Conservation (phyloP, 1,284 basidiomycete species). For the Gyrodon tennesseensis region DNA sequence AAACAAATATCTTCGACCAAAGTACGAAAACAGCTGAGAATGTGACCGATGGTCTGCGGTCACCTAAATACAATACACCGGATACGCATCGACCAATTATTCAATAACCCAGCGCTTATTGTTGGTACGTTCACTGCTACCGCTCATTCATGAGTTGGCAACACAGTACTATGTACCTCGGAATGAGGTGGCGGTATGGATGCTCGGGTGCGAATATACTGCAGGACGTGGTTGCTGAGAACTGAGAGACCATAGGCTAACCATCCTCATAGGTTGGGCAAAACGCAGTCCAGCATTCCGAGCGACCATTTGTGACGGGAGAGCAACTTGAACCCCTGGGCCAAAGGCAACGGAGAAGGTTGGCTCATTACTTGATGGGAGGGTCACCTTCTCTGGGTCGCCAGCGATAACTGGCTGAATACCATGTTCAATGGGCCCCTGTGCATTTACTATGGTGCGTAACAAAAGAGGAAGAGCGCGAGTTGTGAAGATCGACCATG, state of each 20-base stretch:
- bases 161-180: slow-evolving; percentile 12
- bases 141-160: slow-evolving; percentile 31
- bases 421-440: slow-evolving; percentile 54
- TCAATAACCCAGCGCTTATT: slow-evolving; percentile 58
- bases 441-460: slow-evolving; percentile 53
- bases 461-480: slow-evolving; percentile 4
- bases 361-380: slow-evolving; percentile 57
- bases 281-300: slow-evolving; percentile 50
- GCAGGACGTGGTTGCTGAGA: slow-evolving; percentile 7
- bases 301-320: slow-evolving; percentile 49
- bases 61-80: background rate
- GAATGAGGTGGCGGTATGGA: slow-evolving; percentile 13
- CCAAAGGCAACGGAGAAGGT: slow-evolving; percentile 58
- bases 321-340: slow-evolving; percentile 45
- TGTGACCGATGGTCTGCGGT: background rate
- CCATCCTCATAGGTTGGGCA: slow-evolving; percentile 37
- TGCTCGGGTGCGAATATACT: slow-evolving; percentile 3
- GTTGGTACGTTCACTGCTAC: slow-evolving; percentile 31
- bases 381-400: slow-evolving; percentile 64
- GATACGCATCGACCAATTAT: background rate
- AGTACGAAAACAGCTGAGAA: slow-evolving; percentile 3
- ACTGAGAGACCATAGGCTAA: background rate
- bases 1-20: background rate
- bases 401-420: slow-evolving; percentile 46
- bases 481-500: slow-evolving; percentile 39